Evolutionary conservation across 257 asterid genomes (phyloP), one percentile per base, ranked within the genome.

Genomic region (Ilex aquifolium): DNA sequence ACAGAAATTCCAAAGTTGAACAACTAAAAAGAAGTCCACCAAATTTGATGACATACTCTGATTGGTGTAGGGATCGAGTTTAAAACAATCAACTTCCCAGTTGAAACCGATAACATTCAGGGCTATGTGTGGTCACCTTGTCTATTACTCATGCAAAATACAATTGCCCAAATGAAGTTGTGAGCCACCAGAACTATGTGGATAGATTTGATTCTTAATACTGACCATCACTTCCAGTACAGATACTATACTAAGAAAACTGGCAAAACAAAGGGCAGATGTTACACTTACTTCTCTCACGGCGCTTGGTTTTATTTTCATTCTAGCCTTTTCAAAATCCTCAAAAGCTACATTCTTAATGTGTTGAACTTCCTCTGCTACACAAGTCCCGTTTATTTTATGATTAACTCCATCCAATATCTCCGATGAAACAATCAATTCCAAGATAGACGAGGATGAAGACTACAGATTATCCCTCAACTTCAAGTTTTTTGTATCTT

Each of bases 271-370:
- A 11, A 29, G 11, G 31, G 30, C 6, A 31, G 46, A 46, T 56
- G 42, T 69, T 56, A 42, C 1, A 60, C 48, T 53, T 85, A 93
- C 99, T 97, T 93, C 99, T 82, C 99, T 84, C 99, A 90, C 87
- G 80, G 99, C 95, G 73, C 97, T 93, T 70, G 96, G 96, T 76
- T 88, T 75, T 60, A 86, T 65, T 85, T 79, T 83, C 66, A 78
- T 70, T 74, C 90, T 87, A 70, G 95, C 95, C 76, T 78, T 90
- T 74, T 87, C 95, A 72, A 93, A 90, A 80, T 93, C 95, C 46
- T 81, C 93, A 32, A 29, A 70, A 53, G 81, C 77, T 71, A 93
- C 73, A 55, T 67, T 79, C 64, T 84, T 65, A 65, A 0, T 54
- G 65, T 21, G 27, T 21, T 21, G 27, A 21, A 69, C 74, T 36